These are phyloP conservation scores for Stevia rebaudiana DNA, from an alignment of 140 eudicot species.

Conservation along the genomic window DNA sequence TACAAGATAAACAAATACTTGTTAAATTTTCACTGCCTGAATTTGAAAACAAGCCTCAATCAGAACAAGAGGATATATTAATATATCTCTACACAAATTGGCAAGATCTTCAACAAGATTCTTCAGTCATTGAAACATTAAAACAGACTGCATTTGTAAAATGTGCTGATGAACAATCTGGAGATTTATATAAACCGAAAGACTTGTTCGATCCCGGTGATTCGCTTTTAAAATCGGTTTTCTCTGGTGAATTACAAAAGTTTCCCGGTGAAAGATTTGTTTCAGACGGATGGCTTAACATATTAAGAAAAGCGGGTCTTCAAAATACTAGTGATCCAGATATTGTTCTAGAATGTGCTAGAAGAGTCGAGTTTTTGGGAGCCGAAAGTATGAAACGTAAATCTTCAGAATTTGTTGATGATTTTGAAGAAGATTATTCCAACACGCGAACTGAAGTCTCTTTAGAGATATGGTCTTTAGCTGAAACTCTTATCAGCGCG, in stretches of 20 bases:
- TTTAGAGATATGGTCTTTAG: slow-evolving; percentile 70
- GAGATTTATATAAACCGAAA: slow-evolving; percentile 49
- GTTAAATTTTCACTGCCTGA: slow-evolving; percentile 82
- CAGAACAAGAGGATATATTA: slow-evolving; percentile 76
- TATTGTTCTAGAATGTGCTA: slow-evolving; percentile 87
- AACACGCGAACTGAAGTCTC: slow-evolving; percentile 59
- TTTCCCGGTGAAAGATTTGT: slow-evolving; percentile 94
- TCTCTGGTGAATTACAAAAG: slow-evolving; percentile 70
- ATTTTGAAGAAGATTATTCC: slow-evolving; percentile 53
- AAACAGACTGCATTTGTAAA: slow-evolving; percentile 75
- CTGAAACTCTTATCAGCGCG: slow-evolving; percentile 66
- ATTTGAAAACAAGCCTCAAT: slow-evolving; percentile 64
- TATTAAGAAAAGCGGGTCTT: slow-evolving; percentile 75
- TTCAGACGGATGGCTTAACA: slow-evolving; percentile 81
- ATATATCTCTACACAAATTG: slow-evolving; percentile 74
- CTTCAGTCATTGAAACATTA: slow-evolving; percentile 59
- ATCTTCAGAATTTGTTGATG: slow-evolving; percentile 42
- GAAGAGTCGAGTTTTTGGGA: slow-evolving; percentile 83
- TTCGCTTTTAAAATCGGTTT: slow-evolving; percentile 60
- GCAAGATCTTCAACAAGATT: slow-evolving; percentile 78
- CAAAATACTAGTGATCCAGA: slow-evolving; percentile 70
- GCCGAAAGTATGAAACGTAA: slow-evolving; percentile 56
- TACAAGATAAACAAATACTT: slow-evolving; percentile 72
- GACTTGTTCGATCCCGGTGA: slow-evolving; percentile 89
- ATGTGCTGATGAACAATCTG: slow-evolving; percentile 71